Conservation (phyloP, 2,329 filamentous ascomycete genomes). For the Fusarium piperis region DNA sequence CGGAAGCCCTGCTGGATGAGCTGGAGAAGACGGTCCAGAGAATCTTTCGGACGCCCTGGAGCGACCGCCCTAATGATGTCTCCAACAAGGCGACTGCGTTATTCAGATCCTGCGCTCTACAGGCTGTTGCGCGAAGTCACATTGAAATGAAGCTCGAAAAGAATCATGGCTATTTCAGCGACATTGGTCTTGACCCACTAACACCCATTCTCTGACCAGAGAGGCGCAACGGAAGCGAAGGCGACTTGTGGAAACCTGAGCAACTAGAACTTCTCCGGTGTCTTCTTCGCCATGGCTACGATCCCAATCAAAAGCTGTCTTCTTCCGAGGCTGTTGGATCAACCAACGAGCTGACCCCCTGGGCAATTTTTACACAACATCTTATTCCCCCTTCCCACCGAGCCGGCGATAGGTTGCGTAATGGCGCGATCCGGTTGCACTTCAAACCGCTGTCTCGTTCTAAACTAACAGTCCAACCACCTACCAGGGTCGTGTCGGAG, state of each 20-base stretch:
- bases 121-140: not conserved
- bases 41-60: not conserved
- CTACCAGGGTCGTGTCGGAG: not conserved
- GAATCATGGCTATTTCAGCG: not conserved
- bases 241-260: not conserved
- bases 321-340: not conserved
- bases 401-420: not conserved
- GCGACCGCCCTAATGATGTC: not conserved
- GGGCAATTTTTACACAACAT: not conserved
- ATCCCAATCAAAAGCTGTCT: not conserved
- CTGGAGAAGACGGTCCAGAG: not conserved
- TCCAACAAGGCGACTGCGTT: not conserved
- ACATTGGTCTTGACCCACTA: not conserved
- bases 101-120: not conserved
- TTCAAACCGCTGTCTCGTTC: not conserved
- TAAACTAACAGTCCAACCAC: not conserved
- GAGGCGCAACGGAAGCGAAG: not conserved
- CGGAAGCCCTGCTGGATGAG: not conserved
- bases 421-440: not conserved
- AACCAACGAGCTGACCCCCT: not conserved
- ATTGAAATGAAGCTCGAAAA: not conserved
- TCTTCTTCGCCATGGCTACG: not conserved
- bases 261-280: not conserved
- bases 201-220: not conserved
- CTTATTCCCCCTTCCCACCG: not conserved